Evolutionary conservation across 140 eudicot genomes (phyloP).

Genomic region (Bidens hawaiensis): DNA sequence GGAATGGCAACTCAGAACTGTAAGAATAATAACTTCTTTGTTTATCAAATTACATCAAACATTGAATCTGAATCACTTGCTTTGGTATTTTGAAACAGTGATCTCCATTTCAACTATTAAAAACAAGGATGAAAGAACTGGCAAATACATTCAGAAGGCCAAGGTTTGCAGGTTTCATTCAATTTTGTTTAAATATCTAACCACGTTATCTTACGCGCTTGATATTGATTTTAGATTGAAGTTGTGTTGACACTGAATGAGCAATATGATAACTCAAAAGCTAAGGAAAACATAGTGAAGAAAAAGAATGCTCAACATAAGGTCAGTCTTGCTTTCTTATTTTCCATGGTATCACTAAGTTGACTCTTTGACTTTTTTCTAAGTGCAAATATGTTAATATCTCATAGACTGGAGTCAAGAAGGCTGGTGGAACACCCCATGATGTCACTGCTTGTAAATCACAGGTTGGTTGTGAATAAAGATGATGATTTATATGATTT

Average conservation of each 20-base stretch:
- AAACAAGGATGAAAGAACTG: constrained; percentile 33
- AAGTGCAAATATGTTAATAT: background rate
- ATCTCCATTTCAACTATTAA: constrained; percentile 42
- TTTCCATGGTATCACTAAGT: background rate
- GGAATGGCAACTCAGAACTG: constrained; percentile 44
- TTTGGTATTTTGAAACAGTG: constrained; percentile 25
- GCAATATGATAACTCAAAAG: constrained; percentile 15
- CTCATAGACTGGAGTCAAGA: constrained; percentile 15
- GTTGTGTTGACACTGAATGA: constrained; percentile 25
- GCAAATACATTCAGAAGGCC: constrained; percentile 36
- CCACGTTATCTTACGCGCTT: constrained; percentile 12
- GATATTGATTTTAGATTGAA: constrained; percentile 26
- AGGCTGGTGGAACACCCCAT: constrained; percentile 10
- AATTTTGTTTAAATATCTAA: background rate
- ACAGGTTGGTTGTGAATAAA: constrained; percentile 28
- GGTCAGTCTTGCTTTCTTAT: constrained; percentile 8
- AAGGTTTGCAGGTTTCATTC: constrained; percentile 30
- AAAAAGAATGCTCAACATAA: constrained; percentile 15
- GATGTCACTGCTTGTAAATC: constrained; percentile 8
- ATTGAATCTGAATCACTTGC: background rate
- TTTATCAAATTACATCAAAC: background rate
- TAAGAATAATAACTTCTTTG: constrained; percentile 19
- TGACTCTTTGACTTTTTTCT: background rate
- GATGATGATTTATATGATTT: constrained; percentile 29
- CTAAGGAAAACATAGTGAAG: constrained; percentile 17